Conservation (phyloP, 129 eudicot species). For the Artemisia argyi region DNA sequence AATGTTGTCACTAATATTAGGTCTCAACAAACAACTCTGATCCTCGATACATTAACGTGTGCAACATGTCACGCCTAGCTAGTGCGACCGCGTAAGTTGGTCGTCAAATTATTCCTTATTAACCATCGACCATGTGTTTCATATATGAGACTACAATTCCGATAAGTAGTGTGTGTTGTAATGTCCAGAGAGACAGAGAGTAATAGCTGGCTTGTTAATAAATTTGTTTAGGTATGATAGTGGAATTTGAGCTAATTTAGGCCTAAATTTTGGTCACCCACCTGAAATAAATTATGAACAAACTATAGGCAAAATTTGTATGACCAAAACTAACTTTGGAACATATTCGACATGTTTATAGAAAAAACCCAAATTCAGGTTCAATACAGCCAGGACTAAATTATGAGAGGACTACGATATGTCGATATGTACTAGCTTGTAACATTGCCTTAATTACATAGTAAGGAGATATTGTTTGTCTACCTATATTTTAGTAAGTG, state of each 20-base stretch:
- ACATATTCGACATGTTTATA: background rate
- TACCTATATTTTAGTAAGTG: background rate
- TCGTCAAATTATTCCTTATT: background rate
- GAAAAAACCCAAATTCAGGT: conserved; percentile 15
- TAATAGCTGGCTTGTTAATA: background rate
- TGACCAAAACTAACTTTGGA: background rate
- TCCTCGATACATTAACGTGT: background rate
- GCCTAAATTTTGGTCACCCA: conserved; percentile 14
- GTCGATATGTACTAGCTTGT: background rate
- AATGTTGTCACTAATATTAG: background rate
- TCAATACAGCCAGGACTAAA: background rate
- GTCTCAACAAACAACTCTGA: background rate
- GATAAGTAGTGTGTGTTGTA: background rate
- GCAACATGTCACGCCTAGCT: background rate
- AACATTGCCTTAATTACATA: background rate
- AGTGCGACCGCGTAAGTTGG: background rate
- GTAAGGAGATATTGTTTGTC: background rate
- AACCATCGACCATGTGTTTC: conserved; percentile 9
- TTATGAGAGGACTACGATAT: background rate
- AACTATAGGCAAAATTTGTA: background rate
- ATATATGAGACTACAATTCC: background rate
- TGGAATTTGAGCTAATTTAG: conserved; percentile 18
- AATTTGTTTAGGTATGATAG: conserved; percentile 3
- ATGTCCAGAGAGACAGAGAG: background rate
- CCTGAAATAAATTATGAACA: background rate